Conservation (phyloP, 2,329 filamentous ascomycete species). For the Venturia nashicola region DNA sequence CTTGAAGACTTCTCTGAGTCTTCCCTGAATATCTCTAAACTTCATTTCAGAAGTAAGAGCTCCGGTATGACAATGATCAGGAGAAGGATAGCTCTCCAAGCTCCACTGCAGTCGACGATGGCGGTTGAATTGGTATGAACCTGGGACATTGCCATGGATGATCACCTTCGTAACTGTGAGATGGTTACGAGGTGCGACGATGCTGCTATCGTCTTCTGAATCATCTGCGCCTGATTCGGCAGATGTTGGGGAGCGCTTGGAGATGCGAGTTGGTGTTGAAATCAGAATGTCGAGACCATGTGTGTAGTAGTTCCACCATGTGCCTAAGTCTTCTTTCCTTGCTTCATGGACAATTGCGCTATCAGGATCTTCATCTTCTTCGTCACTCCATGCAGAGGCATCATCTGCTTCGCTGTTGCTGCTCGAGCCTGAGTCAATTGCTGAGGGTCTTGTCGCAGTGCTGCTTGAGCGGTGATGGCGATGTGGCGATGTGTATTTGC, state of each 20-base stretch:
- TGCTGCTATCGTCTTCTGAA: conserved; percentile 16
- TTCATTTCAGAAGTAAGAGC: conserved; percentile 60
- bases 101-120: conserved; percentile 85
- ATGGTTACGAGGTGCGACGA: conserved; percentile 35
- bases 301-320: conserved; percentile 94
- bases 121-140: conserved; percentile 92
- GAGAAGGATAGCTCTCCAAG: conserved; percentile 32
- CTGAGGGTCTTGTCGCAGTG: conserved; percentile 1
- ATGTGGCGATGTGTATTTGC: background rate
- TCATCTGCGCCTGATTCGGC: conserved; percentile 13
- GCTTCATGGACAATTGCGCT: conserved; percentile 44
- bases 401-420: conserved; percentile 10
- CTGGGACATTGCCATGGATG: conserved; percentile 86
- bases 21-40: conserved; percentile 60
- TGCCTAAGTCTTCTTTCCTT: conserved; percentile 49
- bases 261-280: conserved; percentile 53
- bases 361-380: conserved; percentile 36
- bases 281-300: conserved; percentile 89
- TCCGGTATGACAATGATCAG: background rate
- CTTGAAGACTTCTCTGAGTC: conserved; percentile 59
- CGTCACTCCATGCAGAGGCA: conserved; percentile 39
- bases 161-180: conserved; percentile 86
- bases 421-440: background rate
- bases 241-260: conserved; percentile 13
- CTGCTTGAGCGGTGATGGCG: conserved; percentile 2